Conservation (phyloP, 306 rosid genomes). For the Casuarina glauca region DNA sequence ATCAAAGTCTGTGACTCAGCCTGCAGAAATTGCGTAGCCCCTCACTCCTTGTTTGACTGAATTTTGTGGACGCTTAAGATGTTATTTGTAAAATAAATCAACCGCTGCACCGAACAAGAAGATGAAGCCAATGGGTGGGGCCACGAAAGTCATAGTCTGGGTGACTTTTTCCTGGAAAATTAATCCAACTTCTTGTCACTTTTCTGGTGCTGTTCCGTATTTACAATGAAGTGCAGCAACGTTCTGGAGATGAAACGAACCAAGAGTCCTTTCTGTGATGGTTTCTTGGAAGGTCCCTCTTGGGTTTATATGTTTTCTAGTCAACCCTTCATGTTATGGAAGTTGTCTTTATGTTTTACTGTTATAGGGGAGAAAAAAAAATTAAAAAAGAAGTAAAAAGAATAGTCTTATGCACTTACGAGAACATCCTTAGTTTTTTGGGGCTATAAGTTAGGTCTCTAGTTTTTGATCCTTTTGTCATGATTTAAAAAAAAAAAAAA, state of each 20-base stretch:
- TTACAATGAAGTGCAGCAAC: not conserved
- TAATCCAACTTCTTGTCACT: not conserved
- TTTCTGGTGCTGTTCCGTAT: not conserved
- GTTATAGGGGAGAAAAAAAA: not conserved
- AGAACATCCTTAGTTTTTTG: not conserved
- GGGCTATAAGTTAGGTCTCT: too few species aligned
- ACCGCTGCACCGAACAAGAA: slow-evolving; percentile 25
- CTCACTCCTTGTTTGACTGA: slow-evolving; percentile 22
- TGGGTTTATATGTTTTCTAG: slow-evolving; percentile 30
- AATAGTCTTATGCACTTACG: not conserved
- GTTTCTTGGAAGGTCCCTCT: slow-evolving; percentile 30
- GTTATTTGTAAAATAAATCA: slow-evolving; percentile 26
- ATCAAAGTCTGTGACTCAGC: not conserved
- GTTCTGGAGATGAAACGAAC: not conserved
- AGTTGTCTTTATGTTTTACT: not conserved
- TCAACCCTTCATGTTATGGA: slow-evolving; percentile 6
- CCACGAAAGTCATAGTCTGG: slow-evolving; percentile 14
- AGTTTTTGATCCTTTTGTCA: not conserved
- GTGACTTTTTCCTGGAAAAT: slow-evolving; percentile 11
- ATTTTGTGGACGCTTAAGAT: slow-evolving; percentile 23
- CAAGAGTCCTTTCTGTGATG: not conserved
- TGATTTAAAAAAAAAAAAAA: not conserved
- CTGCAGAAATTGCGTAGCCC: slow-evolving; percentile 9
- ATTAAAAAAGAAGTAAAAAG: not conserved
- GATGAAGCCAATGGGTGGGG: slow-evolving; percentile 33